A percentile compares a stretch with the other conserved stretches of the same genome.
Conservation (phyloP, 345 rosid species). For the Adansonia digitata region DNA sequence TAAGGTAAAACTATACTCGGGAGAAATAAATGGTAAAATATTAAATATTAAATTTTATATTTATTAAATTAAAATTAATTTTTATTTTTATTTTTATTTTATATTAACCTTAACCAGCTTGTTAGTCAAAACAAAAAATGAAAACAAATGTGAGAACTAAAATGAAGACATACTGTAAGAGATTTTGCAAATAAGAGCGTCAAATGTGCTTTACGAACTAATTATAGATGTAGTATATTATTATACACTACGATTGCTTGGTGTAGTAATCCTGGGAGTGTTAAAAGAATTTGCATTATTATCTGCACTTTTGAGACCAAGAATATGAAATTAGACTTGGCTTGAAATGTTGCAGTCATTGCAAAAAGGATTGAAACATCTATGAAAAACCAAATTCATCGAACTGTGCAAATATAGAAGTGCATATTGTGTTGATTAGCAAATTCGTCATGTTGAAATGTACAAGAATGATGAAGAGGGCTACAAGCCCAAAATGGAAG, state of each 20-base stretch:
- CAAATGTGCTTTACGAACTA: background rate
- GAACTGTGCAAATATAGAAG: background rate
- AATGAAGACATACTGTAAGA: background rate
- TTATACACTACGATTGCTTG: constrained; percentile 6
- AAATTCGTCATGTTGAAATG: background rate
- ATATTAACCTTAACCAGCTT: background rate
- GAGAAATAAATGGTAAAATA: too few species aligned
- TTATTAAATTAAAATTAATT: too few species aligned
- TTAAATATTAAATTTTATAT: too few species aligned
- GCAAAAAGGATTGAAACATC: constrained; percentile 72
- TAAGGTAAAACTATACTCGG: too few species aligned
- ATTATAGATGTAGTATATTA: too few species aligned
- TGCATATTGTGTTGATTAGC: background rate
- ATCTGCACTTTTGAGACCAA: constrained; percentile 55
- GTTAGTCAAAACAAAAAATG: background rate
- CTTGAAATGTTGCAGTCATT: constrained; percentile 62
- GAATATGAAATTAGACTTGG: constrained; percentile 48
- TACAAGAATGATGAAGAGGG: background rate
- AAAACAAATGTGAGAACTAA: background rate
- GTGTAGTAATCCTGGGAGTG: constrained; percentile 44
- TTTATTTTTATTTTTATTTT: too few species aligned
- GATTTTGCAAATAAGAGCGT: background rate
- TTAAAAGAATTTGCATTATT: constrained; percentile 67
- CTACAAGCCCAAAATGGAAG: too few species aligned
- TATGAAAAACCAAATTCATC: constrained; percentile 1